Evolutionary conservation across 768 basidiomycete species (phyloP).

Genomic region (Tulasnella sp.): DNA sequence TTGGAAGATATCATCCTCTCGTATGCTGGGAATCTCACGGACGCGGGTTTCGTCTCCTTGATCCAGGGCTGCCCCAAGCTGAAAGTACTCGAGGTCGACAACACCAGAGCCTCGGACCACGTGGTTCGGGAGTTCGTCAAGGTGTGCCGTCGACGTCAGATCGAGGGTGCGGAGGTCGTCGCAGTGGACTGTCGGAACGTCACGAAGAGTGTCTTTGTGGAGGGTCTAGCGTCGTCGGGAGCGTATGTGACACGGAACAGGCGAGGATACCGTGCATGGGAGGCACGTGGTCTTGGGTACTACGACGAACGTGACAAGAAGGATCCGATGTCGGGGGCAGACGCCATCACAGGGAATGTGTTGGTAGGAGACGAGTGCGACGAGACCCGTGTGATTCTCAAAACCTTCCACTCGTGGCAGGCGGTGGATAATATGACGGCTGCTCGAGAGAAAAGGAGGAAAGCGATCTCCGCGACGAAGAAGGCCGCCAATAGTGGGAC

Average conservation of each 20-base stretch:
- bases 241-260: slow-evolving; percentile 46
- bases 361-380: slow-evolving; percentile 74
- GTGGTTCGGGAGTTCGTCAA: slow-evolving; percentile 60
- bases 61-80: slow-evolving; percentile 52
- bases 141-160: slow-evolving; percentile 37
- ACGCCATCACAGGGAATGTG: slow-evolving; percentile 18
- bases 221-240: slow-evolving; percentile 30
- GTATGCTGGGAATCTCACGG: slow-evolving; percentile 48
- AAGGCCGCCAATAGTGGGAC: slow-evolving; percentile 19
- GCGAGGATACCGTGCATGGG: slow-evolving; percentile 62
- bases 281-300: slow-evolving; percentile 55
- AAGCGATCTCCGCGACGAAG: slow-evolving; percentile 30
- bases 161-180: slow-evolving; percentile 43
- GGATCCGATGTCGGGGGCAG: slow-evolving; percentile 22
- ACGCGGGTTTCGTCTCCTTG: slow-evolving; percentile 51
- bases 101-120: slow-evolving; percentile 52
- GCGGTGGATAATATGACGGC: slow-evolving; percentile 61
- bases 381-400: slow-evolving; percentile 54
- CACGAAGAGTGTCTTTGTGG: slow-evolving; percentile 49
- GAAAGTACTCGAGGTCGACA: slow-evolving; percentile 63
- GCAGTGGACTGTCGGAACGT: slow-evolving; percentile 69
- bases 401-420: slow-evolving; percentile 81
- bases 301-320: slow-evolving; percentile 62
- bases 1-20: slow-evolving; percentile 66
- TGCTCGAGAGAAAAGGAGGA: slow-evolving; percentile 55